Percentiles rank a stretch among this genome's conserved stretches.
Conservation (phyloP, 441 rosid species). For the Populus hybrid region DNA sequence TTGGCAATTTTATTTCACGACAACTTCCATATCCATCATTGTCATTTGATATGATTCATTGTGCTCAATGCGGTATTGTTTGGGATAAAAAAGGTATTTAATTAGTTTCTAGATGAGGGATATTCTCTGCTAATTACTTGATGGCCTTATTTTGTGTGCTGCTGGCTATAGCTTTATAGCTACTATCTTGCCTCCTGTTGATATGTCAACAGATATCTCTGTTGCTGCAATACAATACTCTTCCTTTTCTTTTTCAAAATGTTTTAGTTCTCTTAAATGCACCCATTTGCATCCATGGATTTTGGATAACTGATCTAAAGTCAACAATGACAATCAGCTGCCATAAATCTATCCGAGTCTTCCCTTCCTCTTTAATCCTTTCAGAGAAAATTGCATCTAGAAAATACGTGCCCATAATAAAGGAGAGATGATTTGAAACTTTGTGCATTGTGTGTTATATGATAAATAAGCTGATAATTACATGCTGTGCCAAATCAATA, state of each 20-base stretch:
- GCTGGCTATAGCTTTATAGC: background rate
- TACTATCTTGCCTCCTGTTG: background rate
- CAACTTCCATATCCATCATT: constrained; percentile 88
- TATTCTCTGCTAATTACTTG: background rate
- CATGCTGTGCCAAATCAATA: background rate
- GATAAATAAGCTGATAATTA: background rate
- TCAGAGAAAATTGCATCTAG: background rate
- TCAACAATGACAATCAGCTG: background rate
- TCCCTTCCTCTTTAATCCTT: background rate
- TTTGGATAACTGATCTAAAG: background rate
- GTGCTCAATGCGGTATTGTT: constrained; percentile 84
- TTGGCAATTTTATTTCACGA: constrained; percentile 73
- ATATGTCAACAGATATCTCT: background rate
- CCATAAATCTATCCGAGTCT: background rate
- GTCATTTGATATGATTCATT: constrained; percentile 94
- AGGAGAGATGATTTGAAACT: background rate
- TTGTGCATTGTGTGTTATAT: background rate
- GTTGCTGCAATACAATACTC: background rate
- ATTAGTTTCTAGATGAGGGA: constrained; percentile 2
- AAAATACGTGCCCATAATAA: background rate
- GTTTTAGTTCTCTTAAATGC: background rate
- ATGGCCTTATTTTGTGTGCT: background rate
- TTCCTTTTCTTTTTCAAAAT: background rate
- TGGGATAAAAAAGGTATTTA: constrained; percentile 85
- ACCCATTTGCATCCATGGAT: background rate